Base-by-base conservation (phyloP, 1,284 basidiomycete genomes). In the Sanghuangporus baumii region DNA sequence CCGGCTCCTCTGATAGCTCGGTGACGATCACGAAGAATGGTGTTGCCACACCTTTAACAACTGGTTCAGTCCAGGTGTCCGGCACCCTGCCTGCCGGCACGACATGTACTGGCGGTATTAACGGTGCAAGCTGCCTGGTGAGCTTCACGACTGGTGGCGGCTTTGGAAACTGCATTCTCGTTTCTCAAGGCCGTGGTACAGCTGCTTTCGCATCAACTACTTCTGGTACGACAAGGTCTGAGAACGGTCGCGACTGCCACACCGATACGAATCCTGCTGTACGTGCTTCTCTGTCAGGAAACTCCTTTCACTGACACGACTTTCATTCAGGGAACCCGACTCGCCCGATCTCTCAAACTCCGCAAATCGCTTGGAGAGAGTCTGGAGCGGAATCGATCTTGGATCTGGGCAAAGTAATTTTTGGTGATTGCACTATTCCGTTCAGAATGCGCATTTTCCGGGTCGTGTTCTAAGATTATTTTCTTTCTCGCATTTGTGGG, bases 81-180 rank as follows among this genome's bases (percentile, higher is more conserved):
- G 78, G 78, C 34, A 65, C 73, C 56, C 72, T 85, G 41, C 81
- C 83, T 6, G 69, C 76, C 36, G 79, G 78, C 12, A 81, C 76
- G 2, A 74, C 68, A 55, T 85, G 83, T 71, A 73, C 75, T 3
- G 82, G 82, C 61, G 82, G 82, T 34, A 62, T 70, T 7, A 63
- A 69, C 6, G 71, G 73, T 2, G 74, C 81, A 67, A 71, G 74
- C 54, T 85, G 83, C 66, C 72, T 84, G 62, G 77, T 79, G 69
- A 76, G 78, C 8, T 76, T 82, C 68, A 76, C 70, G 55, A 77
- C 78, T 26, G 71, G 75, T 37, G 74, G 73, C 20, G 78, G 78
- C 14, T 82, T 82, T 67, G 82, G 81, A 60, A 82, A 82, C 69
- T 84, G 81, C 65, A 75, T 79, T n/a, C 79, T 77, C 55, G 77